Evolutionary conservation across 768 basidiomycete genomes (phyloP), one percentile per base, ranked within the genome.

Genomic region (Suillus placidus): DNA sequence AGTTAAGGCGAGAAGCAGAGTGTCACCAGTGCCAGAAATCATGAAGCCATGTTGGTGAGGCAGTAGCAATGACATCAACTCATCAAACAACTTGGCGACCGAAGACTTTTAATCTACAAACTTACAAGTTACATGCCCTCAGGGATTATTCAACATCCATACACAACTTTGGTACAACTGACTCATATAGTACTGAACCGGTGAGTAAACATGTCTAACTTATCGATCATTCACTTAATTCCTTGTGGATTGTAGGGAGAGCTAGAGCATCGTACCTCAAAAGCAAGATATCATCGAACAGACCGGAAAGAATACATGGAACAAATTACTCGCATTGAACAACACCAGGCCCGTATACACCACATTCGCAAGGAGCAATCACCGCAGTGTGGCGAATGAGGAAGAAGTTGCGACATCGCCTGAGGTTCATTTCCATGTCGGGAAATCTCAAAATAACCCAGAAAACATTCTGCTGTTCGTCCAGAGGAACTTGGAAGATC

Each of bases 71-170:
- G n/a, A n/a, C n/a, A n/a, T n/a, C n/a, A n/a, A n/a, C n/a, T n/a
- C n/a, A n/a, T 52, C 26, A 49, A 7, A 9, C 35, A 14, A 6
- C 61, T 54, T 32, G 35, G 38, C 12, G 55, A 37, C 4, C 0
- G 7, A 70, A 69, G 23, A 64, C 34, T 1, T 74, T 79, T 54
- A 80, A 74, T 58, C 55, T 80, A 10, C 26, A 62, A 5, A 79
- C 74, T 0, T 73, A 72, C 65, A 81, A 81, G 67, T 10, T 73
- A 9, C 80, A 81, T 61, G 57, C 72, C 0, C 63, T 81, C 4
- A 77, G 77, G 0, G 72, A 81, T 62, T 80, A 80, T 65, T 57
- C 51, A 0, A 4, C 20, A 0, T 65, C 60, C 3, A 79, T 81
- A 16, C 18, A 40, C 5, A n/a, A 26, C 6, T 71, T 70, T 26